phyloP scores from a whole-genome alignment of 1,284 basidiomycete genomes.

The Fomitopsis pinicola region DNA sequence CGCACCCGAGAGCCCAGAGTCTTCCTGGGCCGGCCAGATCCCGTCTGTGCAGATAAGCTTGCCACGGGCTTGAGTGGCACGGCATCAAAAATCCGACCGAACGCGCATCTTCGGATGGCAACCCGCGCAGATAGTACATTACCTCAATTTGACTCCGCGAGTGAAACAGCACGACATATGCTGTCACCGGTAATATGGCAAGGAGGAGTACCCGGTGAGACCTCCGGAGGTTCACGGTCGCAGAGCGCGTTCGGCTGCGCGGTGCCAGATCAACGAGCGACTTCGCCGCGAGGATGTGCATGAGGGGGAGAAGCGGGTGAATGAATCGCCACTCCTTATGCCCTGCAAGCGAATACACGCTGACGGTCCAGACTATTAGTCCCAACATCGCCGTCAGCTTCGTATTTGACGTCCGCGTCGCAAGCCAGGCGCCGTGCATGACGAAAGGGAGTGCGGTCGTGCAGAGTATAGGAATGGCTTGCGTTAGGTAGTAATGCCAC shows the following conservation, averaged over 20 bases:
- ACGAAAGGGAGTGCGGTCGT: slow-evolving; percentile 73
- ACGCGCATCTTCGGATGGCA: slow-evolving; percentile 45
- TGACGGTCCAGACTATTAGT: slow-evolving; percentile 61
- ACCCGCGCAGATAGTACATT: slow-evolving; percentile 54
- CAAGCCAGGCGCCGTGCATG: slow-evolving; percentile 51
- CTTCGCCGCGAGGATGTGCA: slow-evolving; percentile 78
- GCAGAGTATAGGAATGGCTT: slow-evolving; percentile 82
- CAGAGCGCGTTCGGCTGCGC: slow-evolving; percentile 21
- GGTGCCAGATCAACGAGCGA: slow-evolving; percentile 48
- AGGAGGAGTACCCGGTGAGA: slow-evolving; percentile 42
- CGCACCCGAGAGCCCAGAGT: slow-evolving; percentile 87
- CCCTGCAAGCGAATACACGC: slow-evolving; percentile 72
- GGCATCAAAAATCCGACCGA: slow-evolving; percentile 90
- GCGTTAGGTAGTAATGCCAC: slow-evolving; percentile 87
- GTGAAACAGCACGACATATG: slow-evolving; percentile 73
- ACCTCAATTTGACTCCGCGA: slow-evolving; percentile 76
- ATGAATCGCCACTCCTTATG: slow-evolving; percentile 99
- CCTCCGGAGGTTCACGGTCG: slow-evolving; percentile 29
- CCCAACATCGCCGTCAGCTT: slow-evolving; percentile 44
- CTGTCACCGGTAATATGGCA: slow-evolving; percentile 51
- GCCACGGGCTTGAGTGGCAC: slow-evolving; percentile 97
- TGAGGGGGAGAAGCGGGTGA: slow-evolving; percentile 85
- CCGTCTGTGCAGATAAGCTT: slow-evolving; percentile 79
- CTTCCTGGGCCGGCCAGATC: slow-evolving; percentile 47
- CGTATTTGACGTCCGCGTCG: slow-evolving; percentile 17